Percentiles rank a stretch among this genome's conserved stretches.
Evolutionary conservation across 2,329 filamentous ascomycete species (phyloP).

Genomic region (Talaromyces atroroseus): DNA sequence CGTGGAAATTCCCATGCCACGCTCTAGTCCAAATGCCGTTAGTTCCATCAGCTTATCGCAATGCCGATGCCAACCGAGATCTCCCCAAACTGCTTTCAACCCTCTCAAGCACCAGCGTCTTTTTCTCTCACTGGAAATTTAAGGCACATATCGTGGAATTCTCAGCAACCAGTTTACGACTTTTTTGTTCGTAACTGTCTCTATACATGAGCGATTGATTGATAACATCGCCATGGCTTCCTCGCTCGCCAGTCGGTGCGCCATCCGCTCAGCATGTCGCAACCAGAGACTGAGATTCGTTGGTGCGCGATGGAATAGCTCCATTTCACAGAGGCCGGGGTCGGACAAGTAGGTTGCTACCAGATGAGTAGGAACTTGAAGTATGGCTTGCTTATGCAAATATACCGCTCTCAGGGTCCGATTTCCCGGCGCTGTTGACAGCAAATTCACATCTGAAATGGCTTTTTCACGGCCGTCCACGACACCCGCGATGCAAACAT

Average conservation of each 20-base stretch:
- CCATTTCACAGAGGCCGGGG: constrained; percentile 54
- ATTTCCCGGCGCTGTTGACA: constrained; percentile 94
- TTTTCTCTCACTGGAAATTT: not conserved
- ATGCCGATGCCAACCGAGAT: constrained; percentile 23
- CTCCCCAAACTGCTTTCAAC: not conserved
- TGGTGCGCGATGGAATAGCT: constrained; percentile 45
- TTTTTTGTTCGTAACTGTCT: not conserved
- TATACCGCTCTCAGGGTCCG: constrained; percentile 43
- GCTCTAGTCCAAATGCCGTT: not conserved
- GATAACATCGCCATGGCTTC: constrained; percentile 16
- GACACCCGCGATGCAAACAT: constrained; percentile 76
- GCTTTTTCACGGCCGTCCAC: constrained; percentile 69
- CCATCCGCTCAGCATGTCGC: constrained; percentile 11
- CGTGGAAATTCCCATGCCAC: too few relatives aligned
- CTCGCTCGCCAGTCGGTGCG: constrained; percentile 16
- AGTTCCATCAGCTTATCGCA: constrained; percentile 5
- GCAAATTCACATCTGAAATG: constrained; percentile 78
- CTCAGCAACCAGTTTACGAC: not conserved
- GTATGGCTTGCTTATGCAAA: constrained; percentile 5
- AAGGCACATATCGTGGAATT: not conserved
- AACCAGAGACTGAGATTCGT: constrained; percentile 7
- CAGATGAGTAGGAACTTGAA: not conserved
- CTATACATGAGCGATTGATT: not conserved
- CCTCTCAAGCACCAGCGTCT: not conserved
- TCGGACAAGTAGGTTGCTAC: constrained; percentile 53